Evolutionary conservation across 257 asterid species (phyloP).

Genomic region (Jasminum sambac): DNA sequence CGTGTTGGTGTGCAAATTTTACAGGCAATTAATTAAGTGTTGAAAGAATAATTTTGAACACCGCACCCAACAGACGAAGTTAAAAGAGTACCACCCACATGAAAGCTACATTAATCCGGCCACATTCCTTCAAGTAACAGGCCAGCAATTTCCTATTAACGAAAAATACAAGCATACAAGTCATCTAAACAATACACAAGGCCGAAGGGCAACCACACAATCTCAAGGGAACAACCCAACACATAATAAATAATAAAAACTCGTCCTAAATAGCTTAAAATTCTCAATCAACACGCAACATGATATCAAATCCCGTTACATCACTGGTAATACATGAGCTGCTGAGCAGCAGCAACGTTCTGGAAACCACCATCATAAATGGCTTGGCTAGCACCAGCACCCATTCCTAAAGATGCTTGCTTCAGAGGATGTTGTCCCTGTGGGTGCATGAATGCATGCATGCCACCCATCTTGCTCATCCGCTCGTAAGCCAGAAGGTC

Average conservation of each 20-base stretch:
- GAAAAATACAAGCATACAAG: constrained; percentile 13
- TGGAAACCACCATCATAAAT: constrained; percentile 33
- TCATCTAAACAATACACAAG: constrained; percentile 15
- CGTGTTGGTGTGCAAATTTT: too few relatives aligned
- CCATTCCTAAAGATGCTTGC: constrained; percentile 46
- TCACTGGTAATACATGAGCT: constrained; percentile 31
- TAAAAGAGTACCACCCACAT: not conserved
- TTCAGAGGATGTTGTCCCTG: constrained; percentile 41
- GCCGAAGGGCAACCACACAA: constrained; percentile 20
- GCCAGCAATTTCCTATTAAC: not conserved
- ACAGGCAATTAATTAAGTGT: too few relatives aligned
- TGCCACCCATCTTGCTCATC: constrained; percentile 2
- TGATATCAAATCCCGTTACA: not conserved
- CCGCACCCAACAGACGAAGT: too few relatives aligned
- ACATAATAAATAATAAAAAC: not conserved
- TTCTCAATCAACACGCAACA: not conserved
- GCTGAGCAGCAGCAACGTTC: constrained; percentile 27
- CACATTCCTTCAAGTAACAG: not conserved
- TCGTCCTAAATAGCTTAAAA: constrained; percentile 1
- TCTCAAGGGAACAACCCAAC: constrained; percentile 6
- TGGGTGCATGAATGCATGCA: constrained; percentile 35
- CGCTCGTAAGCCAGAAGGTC: constrained; percentile 9
- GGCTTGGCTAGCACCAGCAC: constrained; percentile 39
- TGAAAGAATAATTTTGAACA: too few relatives aligned
- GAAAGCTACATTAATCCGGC: not conserved